Conservation (phyloP, 169 alveolate genomes). For the Plasmodium blacklocki region DNA sequence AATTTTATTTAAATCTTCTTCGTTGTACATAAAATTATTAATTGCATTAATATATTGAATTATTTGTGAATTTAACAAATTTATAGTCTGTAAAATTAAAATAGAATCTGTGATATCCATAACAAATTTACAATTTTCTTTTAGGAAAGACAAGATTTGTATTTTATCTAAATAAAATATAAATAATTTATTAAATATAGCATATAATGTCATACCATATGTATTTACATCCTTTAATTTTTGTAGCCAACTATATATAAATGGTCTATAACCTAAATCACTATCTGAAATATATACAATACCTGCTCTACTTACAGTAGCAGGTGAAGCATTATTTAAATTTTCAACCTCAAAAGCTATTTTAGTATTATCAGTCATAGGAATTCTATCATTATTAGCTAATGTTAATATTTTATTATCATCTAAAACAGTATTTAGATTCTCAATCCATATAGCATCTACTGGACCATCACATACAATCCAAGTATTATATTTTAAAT, state of each 20-base stretch:
- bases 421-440: slow-evolving; percentile 98
- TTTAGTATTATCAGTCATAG: slow-evolving; percentile 89
- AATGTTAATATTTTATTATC: slow-evolving; percentile 97
- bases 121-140: slow-evolving; percentile 87
- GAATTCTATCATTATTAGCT: slow-evolving; percentile 97
- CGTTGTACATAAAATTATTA: slow-evolving; percentile 79
- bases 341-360: slow-evolving; percentile 95
- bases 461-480: slow-evolving; percentile 99
- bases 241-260: slow-evolving; percentile 95
- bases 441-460: slow-evolving; percentile 99
- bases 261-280: slow-evolving; percentile 88
- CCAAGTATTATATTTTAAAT: slow-evolving; percentile 96
- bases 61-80: slow-evolving; percentile 89
- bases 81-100: slow-evolving; percentile 87
- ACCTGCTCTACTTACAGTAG: slow-evolving; percentile 99
- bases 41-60: slow-evolving; percentile 85
- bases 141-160: slow-evolving; percentile 72
- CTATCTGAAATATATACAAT: slow-evolving; percentile 98
- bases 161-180: slow-evolving; percentile 77
- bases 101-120: slow-evolving; percentile 91
- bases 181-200: slow-evolving; percentile 68
- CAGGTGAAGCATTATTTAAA: slow-evolving; percentile 97
- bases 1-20: slow-evolving; percentile 70
- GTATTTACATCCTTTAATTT: slow-evolving; percentile 86
- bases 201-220: slow-evolving; percentile 55